Evolutionary conservation across 768 basidiomycete species (phyloP), one percentile per base, ranked within the genome.

Genomic region (Russula emetica): DNA sequence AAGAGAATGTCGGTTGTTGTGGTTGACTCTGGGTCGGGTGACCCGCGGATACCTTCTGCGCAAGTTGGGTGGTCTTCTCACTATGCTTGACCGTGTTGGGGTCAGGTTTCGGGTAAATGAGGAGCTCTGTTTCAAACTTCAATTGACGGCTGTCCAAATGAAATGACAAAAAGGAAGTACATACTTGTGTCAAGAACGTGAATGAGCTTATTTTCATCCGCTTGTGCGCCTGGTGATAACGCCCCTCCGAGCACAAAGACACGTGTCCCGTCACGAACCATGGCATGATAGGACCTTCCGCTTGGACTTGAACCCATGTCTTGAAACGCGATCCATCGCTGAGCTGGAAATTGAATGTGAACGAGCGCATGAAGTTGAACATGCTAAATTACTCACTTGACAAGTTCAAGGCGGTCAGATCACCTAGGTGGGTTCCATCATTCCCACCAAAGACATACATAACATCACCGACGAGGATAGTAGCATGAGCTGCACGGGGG

Each of bases 291-390:
- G 10, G 92, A 94, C 56, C 97, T 83, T 2, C 93, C 90, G 44
- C 81, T 86, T 0, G 97, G 97, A 18, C 92, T 84, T 18, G 96
- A 95, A 0, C 97, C 97, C n/a, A n/a, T n/a, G n/a, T n/a, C n/a
- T n/a, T n/a, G n/a, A n/a, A 98, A 98, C 92, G 94, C 98, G 76
- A 94, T 98, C 97, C 97, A 99, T 70, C 96, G 82, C 71, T 94
- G 92, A 75, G 94, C 96, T 98, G 73, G 40, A 52, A 51, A 47
- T 54, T 42, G 86, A 61, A 60, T 36, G 53, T 55, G 28, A 60
- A 22, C 11, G 22, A 47, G 40, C 10, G 30, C 38, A 36, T 6
- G 3, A 18, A 49, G 42, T 38, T 34, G 58, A 42, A 20, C 13
- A 45, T n/a, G 9, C 1, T 10, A 20, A 38, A 56, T 52, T n/a